phyloP scores from a whole-genome alignment of 2,329 filamentous ascomycete species.

The Thielaviopsis punctulata region DNA sequence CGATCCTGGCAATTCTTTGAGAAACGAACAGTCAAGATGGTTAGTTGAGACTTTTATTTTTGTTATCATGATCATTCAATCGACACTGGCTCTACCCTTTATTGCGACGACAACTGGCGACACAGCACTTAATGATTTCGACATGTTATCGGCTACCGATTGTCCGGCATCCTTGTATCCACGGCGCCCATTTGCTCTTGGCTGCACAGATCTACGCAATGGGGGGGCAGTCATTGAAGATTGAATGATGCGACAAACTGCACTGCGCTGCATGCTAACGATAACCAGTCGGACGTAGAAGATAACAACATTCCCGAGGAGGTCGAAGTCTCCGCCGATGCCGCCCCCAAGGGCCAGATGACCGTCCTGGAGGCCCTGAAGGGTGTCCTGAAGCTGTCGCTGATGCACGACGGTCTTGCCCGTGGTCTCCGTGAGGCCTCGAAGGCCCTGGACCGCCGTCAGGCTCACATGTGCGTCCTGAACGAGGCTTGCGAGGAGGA shows the following conservation, averaged over 20 bases:
- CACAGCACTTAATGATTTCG: background rate
- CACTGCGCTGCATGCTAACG: background rate
- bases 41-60: conserved; percentile 23
- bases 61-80: background rate
- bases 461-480: conserved; percentile 99
- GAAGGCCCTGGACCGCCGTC: conserved; percentile 95
- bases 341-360: conserved; percentile 80
- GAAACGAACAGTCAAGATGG: conserved; percentile 40
- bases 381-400: conserved; percentile 93
- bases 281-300: conserved; percentile 94
- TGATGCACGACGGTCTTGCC: conserved; percentile 99
- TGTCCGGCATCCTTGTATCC: background rate
- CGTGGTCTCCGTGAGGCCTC: conserved; percentile 95
- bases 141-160: background rate
- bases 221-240: background rate
- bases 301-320: conserved; percentile 86
- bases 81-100: background rate
- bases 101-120: background rate
- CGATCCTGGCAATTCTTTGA: conserved; percentile 36
- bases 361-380: conserved; percentile 96
- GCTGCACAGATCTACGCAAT: background rate
- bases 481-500: conserved; percentile 99
- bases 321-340: conserved; percentile 91
- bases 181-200: background rate
- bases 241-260: background rate